Base-by-base conservation (phyloP, 2,329 filamentous ascomycete species). In the Chaetomium sp. region DNA sequence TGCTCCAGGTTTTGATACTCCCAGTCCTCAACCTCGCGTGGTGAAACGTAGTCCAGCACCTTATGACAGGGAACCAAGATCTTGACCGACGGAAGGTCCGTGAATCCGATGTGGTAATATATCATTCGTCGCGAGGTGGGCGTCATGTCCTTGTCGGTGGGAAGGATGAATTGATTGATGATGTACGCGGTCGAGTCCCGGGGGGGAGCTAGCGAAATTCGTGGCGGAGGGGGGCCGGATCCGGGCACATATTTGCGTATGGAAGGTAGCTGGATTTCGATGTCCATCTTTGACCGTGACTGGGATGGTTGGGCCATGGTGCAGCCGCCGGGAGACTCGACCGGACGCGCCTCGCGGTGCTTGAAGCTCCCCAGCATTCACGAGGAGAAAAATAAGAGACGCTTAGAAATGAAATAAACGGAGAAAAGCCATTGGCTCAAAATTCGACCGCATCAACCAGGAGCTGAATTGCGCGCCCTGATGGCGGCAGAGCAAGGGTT, bases 1-100 rank as follows among this genome's bases (percentile, higher is more conserved):
- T 74, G 70, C 27, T 76, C 68, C 49, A 74, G 72, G 11, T 72
- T 68, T 2, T 70, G 65, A 52, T 73, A 76, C 59, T 84, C 81
- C 71, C 76, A 86, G 0, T 81, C 73, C 64, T 86, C 83, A 3
- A 84, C 62, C 8, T 72, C 74, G 9, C 72, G 70, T 1, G 78
- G 77, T 0, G 82, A 84, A 6, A 86, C 81, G 59, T 83, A 85
- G 36, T 85, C 76, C 10, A 79, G 71, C 5, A 83, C 72, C 57
- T 68, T 72, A 54, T 70, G 74, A 71, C 62, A 76, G 63, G 61
- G 74, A 1, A 84, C 70, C 3, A 75, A 62, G 47, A 77, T 66
- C 14, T 74, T 71, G 41, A 76, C 79, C 0, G 74, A 72, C 0
- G 79, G 79, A 0, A 77, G 65, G 57, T 83, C 79, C 32, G 69